Conservation (phyloP, 2,329 filamentous ascomycete genomes). For the Sarocladium kiliense region DNA sequence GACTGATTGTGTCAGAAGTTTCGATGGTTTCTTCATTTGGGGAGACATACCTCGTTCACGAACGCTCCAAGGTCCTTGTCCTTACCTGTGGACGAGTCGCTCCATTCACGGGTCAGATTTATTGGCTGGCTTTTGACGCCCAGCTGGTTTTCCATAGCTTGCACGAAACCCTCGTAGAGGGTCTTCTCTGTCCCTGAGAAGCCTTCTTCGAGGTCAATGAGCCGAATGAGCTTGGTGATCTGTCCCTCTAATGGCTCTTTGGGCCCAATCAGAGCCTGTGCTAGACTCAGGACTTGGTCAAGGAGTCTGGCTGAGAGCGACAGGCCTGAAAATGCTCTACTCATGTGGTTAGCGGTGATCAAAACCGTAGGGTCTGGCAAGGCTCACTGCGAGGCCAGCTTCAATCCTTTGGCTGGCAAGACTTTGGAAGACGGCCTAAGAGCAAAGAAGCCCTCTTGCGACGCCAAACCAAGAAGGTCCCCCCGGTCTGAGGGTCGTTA, state of each 20-base stretch:
- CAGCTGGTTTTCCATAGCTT: constrained; percentile 17
- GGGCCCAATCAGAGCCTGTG: neutral
- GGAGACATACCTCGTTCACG: no score
- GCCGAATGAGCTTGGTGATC: neutral
- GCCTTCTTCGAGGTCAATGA: neutral
- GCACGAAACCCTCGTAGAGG: constrained; percentile 17
- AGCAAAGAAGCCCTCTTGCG: constrained; percentile 17
- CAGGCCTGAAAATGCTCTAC: neutral
- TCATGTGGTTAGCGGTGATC: neutral
- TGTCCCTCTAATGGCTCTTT: neutral
- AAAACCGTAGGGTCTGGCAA: neutral
- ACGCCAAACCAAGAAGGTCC: constrained; percentile 15
- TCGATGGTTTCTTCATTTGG: no score
- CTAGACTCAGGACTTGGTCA: neutral
- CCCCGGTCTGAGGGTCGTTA: constrained; percentile 18
- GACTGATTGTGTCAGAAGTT: constrained; percentile 22
- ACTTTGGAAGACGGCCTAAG: neutral
- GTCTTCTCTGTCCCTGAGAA: neutral
- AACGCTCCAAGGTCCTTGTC: no score
- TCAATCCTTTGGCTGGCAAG: neutral
- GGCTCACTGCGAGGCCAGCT: neutral
- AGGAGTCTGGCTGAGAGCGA: neutral
- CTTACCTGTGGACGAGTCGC: no score
- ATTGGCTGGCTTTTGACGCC: constrained; percentile 15
- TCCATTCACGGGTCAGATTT: constrained; percentile 17